Percentiles rank a stretch among this genome's conserved stretches.
Evolutionary conservation across 2,329 filamentous ascomycete species (phyloP).

Genomic region (Apiospora pterosperma): DNA sequence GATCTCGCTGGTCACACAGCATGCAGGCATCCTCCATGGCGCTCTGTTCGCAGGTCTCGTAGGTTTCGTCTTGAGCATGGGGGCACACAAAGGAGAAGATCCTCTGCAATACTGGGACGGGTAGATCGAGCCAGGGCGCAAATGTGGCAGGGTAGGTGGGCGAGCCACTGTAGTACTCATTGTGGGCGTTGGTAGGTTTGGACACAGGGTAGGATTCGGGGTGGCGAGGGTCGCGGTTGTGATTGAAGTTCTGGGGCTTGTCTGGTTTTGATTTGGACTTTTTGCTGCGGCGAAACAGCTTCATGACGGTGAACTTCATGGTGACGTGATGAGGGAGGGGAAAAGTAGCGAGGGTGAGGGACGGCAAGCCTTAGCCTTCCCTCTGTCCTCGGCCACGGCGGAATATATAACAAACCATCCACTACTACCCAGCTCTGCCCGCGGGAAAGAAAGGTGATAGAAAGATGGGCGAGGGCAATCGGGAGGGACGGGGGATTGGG

Average conservation of each 20-base stretch:
- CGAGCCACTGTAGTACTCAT: slow-evolving; percentile 12
- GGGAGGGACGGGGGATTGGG: neutral
- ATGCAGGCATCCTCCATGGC: slow-evolving; percentile 79
- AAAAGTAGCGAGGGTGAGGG: neutral
- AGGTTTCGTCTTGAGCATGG: slow-evolving; percentile 72
- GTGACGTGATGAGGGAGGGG: slow-evolving; percentile 4
- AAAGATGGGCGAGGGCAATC: neutral
- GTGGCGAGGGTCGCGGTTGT: slow-evolving; percentile 17
- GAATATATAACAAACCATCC: neutral
- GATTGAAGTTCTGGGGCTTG: slow-evolving; percentile 15
- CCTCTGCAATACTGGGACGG: slow-evolving; percentile 65
- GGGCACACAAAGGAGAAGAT: slow-evolving; percentile 85
- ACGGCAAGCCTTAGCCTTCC: neutral
- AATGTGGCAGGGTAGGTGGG: slow-evolving; percentile 13
- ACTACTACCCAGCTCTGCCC: neutral
- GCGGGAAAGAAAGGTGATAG: neutral
- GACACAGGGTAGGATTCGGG: slow-evolving; percentile 18
- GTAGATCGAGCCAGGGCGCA: slow-evolving; percentile 47
- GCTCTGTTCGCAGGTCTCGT: slow-evolving; percentile 79
- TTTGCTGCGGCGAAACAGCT: slow-evolving; percentile 30
- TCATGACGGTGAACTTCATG: slow-evolving; percentile 26
- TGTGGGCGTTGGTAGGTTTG: slow-evolving; percentile 15
- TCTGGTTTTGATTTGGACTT: slow-evolving; percentile 20
- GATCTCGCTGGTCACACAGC: slow-evolving; percentile 88
- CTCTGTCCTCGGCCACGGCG: neutral